Base-by-base conservation (phyloP, 2,329 filamentous ascomycete species). In the Talaromyces pinophilus region DNA sequence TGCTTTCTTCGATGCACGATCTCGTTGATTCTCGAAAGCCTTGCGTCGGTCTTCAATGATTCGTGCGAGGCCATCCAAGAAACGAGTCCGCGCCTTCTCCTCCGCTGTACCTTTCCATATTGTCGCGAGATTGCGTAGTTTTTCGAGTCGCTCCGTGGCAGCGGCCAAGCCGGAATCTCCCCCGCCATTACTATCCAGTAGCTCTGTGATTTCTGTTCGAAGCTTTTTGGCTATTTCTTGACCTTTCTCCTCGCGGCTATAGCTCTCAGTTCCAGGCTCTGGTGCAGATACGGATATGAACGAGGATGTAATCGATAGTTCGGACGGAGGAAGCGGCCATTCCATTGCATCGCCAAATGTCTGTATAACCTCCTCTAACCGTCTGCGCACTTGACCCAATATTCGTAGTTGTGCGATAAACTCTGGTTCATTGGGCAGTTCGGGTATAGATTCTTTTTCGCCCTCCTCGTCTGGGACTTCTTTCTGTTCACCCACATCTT, bases 91-190 rank as follows among this genome's bases (percentile, higher is more conserved):
- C 5, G 92, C 92, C 79, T 92, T 96, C 77, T 98, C 95, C 80
- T 99, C 95, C 0, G 92, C 90, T 2, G 95, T 97, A n/a, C 93
- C 93, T 76, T 91, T 94, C 93, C 95, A 99, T 25, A 99, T 88
- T n/a, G 81, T 81, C 3, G 88, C 87, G 69, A 98, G 80, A 69
- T 88, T 86, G 73, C 92, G 89, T 65, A 98, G 83, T 74, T 91
- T 88, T 73, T 92, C 89, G 15, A 98, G 88, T 54, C 92, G 84
- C 64, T 85, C 84, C 13, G 86, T 86, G 0, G 95, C 95, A 66
- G 88, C 88, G 6, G 77, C 74, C 8, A 95, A 83, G 17, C 91
- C 92, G 54, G 84, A 83, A 13, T 89, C 82, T 0, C 87, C 85
- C 54, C 90, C 88, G 0, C 83, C 79, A 6, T 84, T 75, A 30